Base-by-base conservation (phyloP, 805 yeast species). In the Saturnispora serradocipensis region DNA sequence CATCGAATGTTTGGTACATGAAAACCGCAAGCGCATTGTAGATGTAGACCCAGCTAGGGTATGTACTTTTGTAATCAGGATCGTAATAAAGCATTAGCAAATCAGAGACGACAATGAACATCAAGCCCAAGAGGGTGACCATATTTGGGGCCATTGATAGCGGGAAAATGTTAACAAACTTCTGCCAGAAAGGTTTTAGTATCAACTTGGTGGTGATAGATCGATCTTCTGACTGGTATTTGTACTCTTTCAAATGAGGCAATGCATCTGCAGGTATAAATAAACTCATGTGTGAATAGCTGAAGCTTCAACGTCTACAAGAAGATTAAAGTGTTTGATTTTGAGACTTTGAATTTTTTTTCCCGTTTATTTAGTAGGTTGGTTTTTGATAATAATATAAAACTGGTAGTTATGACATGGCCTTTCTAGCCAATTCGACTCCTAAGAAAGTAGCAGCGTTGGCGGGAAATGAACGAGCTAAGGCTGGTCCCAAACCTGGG, bases 391-490 rank as follows among this genome's bases (percentile, higher is more conserved):
- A 38, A 13, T 30, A 13, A 38, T 38, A 38, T 38, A 38, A 38
- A 38, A 18, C 5, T 13, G 22, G 15, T 40, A 8, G 16, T 24
- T n/a, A 40, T 40, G 44, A 40, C 50, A 65, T 54, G 30, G 64
- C 55, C 18, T 57, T 58, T 54, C 61, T 61, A 3, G 96, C 87
- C 53, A 90, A 63, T 67, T 91, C 99, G 30, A 91, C 98, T 45
- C 98, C 99, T 35, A 88, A 77, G 72, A 91, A 91, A 2, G 98
- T 90, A 8, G 99, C 98, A n/a, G 99, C 99, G 68, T 93, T 91
- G 22, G 98, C 98, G 3, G 98, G 98, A 84, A 93, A 91, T 40
- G 95, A 84, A 68, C 99, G 79, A 25, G 88, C 80, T 62, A 91
- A 72, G 2, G 98, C 98, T 5, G 99, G 97, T 0, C 97, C 97